These are phyloP conservation scores for Quercus phellos DNA, from an alignment of 331 rosid genomes.

Conservation along the genomic window DNA sequence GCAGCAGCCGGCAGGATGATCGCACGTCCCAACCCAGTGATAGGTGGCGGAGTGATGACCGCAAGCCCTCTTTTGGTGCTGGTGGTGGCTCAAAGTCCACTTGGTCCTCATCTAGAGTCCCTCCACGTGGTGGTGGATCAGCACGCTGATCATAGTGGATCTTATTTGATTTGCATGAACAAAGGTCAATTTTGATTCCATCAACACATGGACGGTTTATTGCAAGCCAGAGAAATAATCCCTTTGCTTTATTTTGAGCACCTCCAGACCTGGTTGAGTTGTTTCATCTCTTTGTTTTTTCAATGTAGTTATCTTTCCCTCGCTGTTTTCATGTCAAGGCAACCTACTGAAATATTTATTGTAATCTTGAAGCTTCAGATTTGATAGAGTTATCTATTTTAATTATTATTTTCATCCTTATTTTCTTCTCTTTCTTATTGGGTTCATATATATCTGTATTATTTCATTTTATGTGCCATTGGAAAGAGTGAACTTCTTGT, in stretches of 20 bases:
- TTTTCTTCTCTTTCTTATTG: background rate
- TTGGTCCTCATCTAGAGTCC: conserved; percentile 76
- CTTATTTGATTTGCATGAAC: background rate
- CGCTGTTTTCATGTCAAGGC: background rate
- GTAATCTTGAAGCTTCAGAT: background rate
- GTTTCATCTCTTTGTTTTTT: background rate
- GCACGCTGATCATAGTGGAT: conserved; percentile 38
- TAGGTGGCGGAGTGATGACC: conserved; percentile 72
- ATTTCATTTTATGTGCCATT: background rate
- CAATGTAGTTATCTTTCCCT: background rate
- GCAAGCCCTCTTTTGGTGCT: conserved; percentile 34
- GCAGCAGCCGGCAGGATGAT: conserved; percentile 44
- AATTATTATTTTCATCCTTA: background rate
- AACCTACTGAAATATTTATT: background rate
- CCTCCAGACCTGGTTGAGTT: background rate
- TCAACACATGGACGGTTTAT: background rate
- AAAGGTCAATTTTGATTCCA: conserved; percentile 9
- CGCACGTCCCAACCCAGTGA: conserved; percentile 36
- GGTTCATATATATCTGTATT: too few species aligned
- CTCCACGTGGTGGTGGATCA: conserved; percentile 20
- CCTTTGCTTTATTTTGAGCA: background rate
- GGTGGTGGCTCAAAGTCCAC: conserved; percentile 48
- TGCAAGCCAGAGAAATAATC: background rate
- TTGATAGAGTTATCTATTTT: background rate
- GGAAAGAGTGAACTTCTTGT: background rate